phyloP scores from a whole-genome alignment of 2,329 filamentous ascomycete genomes.

The Rhinocladiella mackenziei region DNA sequence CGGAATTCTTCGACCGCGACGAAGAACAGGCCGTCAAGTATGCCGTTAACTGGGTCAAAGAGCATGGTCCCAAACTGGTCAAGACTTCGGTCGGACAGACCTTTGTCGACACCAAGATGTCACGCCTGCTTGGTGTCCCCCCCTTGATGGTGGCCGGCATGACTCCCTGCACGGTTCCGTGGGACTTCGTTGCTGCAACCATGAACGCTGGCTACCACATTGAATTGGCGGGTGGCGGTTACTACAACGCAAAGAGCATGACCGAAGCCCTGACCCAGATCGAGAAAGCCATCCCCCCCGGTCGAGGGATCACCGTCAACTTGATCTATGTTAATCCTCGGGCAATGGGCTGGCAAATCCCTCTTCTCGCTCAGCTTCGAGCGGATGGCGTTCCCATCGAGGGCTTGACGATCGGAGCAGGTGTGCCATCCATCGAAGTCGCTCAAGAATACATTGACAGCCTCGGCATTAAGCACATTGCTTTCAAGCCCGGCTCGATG shows the following conservation, averaged over 20 bases:
- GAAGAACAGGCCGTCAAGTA: slow-evolving; percentile 92
- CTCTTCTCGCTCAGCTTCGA: slow-evolving; percentile 72
- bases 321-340: slow-evolving; percentile 86
- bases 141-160: slow-evolving; percentile 90
- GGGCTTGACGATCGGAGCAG: slow-evolving; percentile 85
- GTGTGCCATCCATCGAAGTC: slow-evolving; percentile 89
- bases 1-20: slow-evolving; percentile 94
- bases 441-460: slow-evolving; percentile 93
- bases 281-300: slow-evolving; percentile 75
- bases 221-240: slow-evolving; percentile 83
- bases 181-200: slow-evolving; percentile 86
- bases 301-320: slow-evolving; percentile 84
- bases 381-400: slow-evolving; percentile 86
- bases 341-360: slow-evolving; percentile 90
- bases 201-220: slow-evolving; percentile 96
- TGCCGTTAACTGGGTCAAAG: slow-evolving; percentile 95
- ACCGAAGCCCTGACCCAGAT: slow-evolving; percentile 79
- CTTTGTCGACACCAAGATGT: slow-evolving; percentile 96
- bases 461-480: slow-evolving; percentile 84
- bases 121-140: slow-evolving; percentile 74
- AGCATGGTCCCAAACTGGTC: slow-evolving; percentile 87
- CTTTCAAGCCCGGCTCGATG: slow-evolving; percentile 87
- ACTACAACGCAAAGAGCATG: slow-evolving; percentile 79
- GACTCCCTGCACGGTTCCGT: slow-evolving; percentile 85
- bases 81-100: slow-evolving; percentile 85